These are phyloP conservation scores for Spizellomyces punctatus DNA, from an alignment of 192 early-diverging fungal species.

Conservation along the genomic window DNA sequence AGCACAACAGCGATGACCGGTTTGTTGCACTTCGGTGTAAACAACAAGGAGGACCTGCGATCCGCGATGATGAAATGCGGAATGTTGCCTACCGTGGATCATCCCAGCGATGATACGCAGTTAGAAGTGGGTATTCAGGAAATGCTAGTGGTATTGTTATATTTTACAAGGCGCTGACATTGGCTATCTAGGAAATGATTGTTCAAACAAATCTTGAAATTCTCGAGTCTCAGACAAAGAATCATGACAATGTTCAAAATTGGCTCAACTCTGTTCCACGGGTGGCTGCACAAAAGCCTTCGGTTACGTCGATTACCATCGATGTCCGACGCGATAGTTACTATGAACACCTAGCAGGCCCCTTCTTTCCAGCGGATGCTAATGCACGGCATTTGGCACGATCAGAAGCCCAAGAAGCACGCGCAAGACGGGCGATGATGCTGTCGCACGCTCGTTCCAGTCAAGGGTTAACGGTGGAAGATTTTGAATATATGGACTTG, in stretches of 20 bases:
- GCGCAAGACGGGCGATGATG: background rate
- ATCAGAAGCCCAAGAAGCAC: background rate
- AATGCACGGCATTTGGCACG: background rate
- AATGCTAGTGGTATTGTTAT: too few relatives aligned
- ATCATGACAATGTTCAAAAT: too few relatives aligned
- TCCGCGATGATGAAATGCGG: conserved; percentile 39
- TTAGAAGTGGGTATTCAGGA: too few relatives aligned
- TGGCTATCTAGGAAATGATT: too few relatives aligned
- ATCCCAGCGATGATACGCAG: background rate
- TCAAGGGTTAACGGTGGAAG: background rate
- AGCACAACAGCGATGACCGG: conserved; percentile 34
- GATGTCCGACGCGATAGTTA: conserved; percentile 38
- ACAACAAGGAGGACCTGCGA: conserved; percentile 30
- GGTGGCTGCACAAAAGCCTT: too few relatives aligned
- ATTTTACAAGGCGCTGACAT: too few relatives aligned
- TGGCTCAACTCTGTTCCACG: too few relatives aligned
- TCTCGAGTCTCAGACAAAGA: too few relatives aligned
- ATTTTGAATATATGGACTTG: background rate
- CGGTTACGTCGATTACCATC: background rate
- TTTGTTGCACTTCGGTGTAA: conserved; percentile 38
- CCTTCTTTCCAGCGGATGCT: conserved; percentile 47
- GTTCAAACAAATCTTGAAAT: too few relatives aligned
- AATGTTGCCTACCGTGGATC: conserved; percentile 25
- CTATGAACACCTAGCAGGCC: conserved; percentile 48
- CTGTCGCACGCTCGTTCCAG: background rate